These are phyloP conservation scores for Dendrocalamus latiflorus DNA, from an alignment of 202 grass and related monocot genomes.

Conservation along the genomic window DNA sequence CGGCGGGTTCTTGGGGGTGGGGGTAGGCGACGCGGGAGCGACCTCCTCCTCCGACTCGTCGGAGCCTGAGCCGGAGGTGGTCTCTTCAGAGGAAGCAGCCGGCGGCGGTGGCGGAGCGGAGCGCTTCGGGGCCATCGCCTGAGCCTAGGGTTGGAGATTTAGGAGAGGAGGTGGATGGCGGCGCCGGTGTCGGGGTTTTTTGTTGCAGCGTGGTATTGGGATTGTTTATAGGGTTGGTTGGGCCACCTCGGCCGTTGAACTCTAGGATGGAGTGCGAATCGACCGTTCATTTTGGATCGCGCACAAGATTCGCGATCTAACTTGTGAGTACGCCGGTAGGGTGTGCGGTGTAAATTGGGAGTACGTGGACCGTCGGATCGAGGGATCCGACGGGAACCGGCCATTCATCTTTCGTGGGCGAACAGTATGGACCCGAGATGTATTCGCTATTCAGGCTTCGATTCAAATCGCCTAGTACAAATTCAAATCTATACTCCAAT, in stretches of 20 bases:
- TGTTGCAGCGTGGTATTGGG: neutral
- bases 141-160: constrained; percentile 15
- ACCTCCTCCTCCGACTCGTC: constrained; percentile 19
- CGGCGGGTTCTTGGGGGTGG: neutral
- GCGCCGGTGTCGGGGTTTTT: neutral
- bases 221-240: neutral
- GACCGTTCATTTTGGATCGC: neutral
- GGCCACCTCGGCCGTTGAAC: neutral
- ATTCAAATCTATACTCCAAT: neutral
- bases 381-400: neutral
- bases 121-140: constrained; percentile 47
- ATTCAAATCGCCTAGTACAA: neutral
- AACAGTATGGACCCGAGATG: neutral
- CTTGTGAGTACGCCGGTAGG: neutral
- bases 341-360: neutral
- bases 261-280: neutral
- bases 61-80: constrained; percentile 6
- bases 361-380: neutral
- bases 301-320: neutral
- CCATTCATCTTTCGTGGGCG: neutral
- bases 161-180: neutral
- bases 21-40: neutral
- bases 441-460: neutral
- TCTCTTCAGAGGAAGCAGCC: neutral
- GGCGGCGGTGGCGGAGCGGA: neutral